Conservation (phyloP, 2,329 filamentous ascomycete genomes). For the Botrytis byssoidea region DNA sequence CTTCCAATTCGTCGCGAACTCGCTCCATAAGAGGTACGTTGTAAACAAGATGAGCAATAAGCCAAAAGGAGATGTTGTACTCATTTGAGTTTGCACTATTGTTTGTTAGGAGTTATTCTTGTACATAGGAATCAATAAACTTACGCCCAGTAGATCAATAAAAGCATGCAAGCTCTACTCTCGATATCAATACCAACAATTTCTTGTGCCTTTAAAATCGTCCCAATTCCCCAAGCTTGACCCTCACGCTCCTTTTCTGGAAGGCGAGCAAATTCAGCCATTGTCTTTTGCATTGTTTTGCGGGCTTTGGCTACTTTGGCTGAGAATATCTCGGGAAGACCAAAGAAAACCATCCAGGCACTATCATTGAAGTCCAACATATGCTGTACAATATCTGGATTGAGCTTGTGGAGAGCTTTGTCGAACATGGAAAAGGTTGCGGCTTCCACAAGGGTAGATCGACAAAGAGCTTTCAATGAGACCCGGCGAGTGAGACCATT, state of each 20-base stretch:
- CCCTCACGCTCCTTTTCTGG: neutral
- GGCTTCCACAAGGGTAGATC: slow-evolving; percentile 14
- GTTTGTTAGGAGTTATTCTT: neutral
- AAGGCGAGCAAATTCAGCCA: slow-evolving; percentile 7
- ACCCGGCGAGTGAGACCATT: slow-evolving; percentile 10
- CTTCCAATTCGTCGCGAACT: slow-evolving; percentile 6
- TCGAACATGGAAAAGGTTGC: slow-evolving; percentile 19
- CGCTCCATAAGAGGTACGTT: slow-evolving; percentile 4
- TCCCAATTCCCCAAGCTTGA: slow-evolving; percentile 9
- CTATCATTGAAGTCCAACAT: slow-evolving; percentile 12
- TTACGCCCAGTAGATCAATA: slow-evolving; percentile 18
- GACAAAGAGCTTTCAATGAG: neutral
- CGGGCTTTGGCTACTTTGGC: slow-evolving; percentile 14
- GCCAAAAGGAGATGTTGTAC: slow-evolving; percentile 22
- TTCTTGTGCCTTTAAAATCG: slow-evolving; percentile 2
- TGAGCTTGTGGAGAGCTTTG: slow-evolving; percentile 6
- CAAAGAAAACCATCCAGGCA: slow-evolving; percentile 17
- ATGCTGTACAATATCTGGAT: slow-evolving; percentile 12
- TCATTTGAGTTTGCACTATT: slow-evolving; percentile 21
- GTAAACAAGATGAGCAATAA: slow-evolving; percentile 12
- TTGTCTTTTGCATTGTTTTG: slow-evolving; percentile 6
- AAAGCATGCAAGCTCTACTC: slow-evolving; percentile 10
- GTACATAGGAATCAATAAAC: neutral
- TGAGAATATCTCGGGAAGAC: slow-evolving; percentile 16
- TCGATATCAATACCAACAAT: slow-evolving; percentile 10